Evolutionary conservation across 257 asterid species (phyloP).

Genomic region (Forsythia suspensa): DNA sequence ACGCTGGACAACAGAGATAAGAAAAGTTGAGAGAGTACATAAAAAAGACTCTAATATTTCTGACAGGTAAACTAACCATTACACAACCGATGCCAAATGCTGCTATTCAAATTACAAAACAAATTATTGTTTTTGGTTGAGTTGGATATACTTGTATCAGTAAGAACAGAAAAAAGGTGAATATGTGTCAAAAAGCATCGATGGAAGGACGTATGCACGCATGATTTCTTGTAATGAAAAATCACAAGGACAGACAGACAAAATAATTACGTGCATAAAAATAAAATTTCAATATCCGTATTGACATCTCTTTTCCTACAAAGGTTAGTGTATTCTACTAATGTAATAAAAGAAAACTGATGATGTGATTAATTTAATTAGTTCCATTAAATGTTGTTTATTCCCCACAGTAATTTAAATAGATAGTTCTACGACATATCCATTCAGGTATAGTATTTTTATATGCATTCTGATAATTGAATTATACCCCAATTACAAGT

Average conservation of each 20-base stretch:
- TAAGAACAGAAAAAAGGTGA: background rate
- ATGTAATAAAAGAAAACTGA: background rate
- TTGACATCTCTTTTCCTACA: background rate
- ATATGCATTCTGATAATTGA: background rate
- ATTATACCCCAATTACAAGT: background rate
- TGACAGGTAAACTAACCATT: background rate
- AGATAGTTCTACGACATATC: background rate
- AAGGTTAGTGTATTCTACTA: background rate
- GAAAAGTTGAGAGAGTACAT: slow-evolving; percentile 6
- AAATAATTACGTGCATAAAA: background rate
- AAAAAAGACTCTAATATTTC: slow-evolving; percentile 13
- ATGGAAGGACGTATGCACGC: background rate
- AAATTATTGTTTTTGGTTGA: background rate
- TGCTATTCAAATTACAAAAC: background rate
- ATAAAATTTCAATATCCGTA: background rate
- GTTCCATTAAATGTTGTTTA: background rate
- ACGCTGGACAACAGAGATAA: slow-evolving; percentile 15
- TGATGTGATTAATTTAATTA: background rate
- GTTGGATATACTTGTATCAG: slow-evolving; percentile 9
- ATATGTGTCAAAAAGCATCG: background rate
- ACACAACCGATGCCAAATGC: background rate
- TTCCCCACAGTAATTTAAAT: background rate
- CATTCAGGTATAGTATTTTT: no score
- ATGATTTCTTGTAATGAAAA: background rate
- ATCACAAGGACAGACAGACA: background rate